These are phyloP conservation scores for Inonotus obliquus DNA, from an alignment of 1,284 basidiomycete species.

Conservation along the genomic window DNA sequence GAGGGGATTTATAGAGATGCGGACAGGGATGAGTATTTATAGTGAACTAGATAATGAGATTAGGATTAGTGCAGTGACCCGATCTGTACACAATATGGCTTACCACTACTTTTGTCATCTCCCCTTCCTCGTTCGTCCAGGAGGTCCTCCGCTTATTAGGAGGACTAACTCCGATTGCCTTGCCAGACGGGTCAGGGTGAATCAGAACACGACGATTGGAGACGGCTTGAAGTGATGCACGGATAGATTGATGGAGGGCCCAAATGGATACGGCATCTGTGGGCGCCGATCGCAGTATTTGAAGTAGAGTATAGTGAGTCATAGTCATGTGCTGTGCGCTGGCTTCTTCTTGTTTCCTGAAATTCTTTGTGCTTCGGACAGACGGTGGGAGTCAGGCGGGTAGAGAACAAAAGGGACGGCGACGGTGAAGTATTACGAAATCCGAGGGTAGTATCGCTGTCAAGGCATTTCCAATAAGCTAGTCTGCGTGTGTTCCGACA, in stretches of 20 bases:
- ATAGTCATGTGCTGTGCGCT: not conserved
- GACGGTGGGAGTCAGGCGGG: not conserved
- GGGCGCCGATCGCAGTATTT: not conserved
- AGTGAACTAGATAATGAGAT: conserved; percentile 18
- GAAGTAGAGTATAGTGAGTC: not conserved
- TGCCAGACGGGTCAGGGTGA: not conserved
- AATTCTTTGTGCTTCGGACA: not conserved
- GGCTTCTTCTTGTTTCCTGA: not conserved
- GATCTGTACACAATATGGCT: conserved; percentile 20
- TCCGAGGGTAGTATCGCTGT: too few species aligned
- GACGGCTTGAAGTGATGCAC: not conserved
- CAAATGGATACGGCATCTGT: not conserved
- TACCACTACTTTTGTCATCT: not conserved
- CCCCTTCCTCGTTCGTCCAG: not conserved
- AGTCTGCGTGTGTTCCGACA: too few species aligned
- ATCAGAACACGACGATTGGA: not conserved
- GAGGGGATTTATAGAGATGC: conserved; percentile 19
- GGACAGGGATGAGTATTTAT: conserved; percentile 30
- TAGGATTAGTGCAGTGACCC: conserved; percentile 23
- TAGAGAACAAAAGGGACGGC: not conserved
- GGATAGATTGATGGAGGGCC: not conserved
- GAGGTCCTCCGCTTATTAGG: not conserved
- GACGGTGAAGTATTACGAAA: not conserved
- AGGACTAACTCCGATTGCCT: not conserved
- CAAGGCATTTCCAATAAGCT: not conserved